phyloP scores from a whole-genome alignment of 2,329 filamentous ascomycete genomes.

The Pseudopyrenochaeta lycopersici region DNA sequence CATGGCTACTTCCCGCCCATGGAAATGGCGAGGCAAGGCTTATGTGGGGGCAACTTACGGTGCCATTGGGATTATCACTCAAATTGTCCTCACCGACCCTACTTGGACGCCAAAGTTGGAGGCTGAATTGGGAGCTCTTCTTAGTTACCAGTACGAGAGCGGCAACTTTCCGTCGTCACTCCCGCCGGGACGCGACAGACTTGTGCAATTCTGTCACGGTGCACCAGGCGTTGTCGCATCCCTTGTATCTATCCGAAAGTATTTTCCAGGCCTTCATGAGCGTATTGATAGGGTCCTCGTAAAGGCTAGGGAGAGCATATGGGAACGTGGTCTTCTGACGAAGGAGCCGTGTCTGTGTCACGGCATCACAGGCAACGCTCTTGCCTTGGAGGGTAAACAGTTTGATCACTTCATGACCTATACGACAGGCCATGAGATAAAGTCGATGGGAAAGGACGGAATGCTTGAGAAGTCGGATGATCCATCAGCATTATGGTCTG shows the following conservation, averaged over 20 bases:
- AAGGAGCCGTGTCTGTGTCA: slow-evolving; percentile 74
- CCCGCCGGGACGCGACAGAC: slow-evolving; percentile 57
- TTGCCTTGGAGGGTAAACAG: slow-evolving; percentile 61
- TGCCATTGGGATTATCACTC: slow-evolving; percentile 74
- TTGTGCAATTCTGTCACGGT: slow-evolving; percentile 74
- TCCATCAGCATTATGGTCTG: slow-evolving; percentile 60
- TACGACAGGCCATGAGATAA: slow-evolving; percentile 65
- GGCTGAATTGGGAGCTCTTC: slow-evolving; percentile 61
- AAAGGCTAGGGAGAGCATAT: slow-evolving; percentile 63
- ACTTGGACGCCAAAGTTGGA: slow-evolving; percentile 64
- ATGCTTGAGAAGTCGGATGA: slow-evolving; percentile 62
- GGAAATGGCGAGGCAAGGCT: slow-evolving; percentile 70
- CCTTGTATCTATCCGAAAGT: slow-evolving; percentile 63
- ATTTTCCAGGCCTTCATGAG: slow-evolving; percentile 64
- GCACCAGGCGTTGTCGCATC: slow-evolving; percentile 70
- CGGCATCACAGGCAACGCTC: slow-evolving; percentile 70
- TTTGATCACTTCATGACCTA: slow-evolving; percentile 68
- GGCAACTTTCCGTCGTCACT: slow-evolving; percentile 71
- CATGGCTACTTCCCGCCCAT: slow-evolving; percentile 63
- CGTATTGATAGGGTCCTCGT: slow-evolving; percentile 64
- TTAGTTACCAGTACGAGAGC: slow-evolving; percentile 67
- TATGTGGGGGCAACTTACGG: slow-evolving; percentile 75
- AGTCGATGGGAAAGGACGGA: slow-evolving; percentile 61
- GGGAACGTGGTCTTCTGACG: slow-evolving; percentile 66
- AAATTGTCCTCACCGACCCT: slow-evolving; percentile 69